phyloP scores from a whole-genome alignment of 2,329 filamentous ascomycete genomes.

The Aspergillus arachidicola region DNA sequence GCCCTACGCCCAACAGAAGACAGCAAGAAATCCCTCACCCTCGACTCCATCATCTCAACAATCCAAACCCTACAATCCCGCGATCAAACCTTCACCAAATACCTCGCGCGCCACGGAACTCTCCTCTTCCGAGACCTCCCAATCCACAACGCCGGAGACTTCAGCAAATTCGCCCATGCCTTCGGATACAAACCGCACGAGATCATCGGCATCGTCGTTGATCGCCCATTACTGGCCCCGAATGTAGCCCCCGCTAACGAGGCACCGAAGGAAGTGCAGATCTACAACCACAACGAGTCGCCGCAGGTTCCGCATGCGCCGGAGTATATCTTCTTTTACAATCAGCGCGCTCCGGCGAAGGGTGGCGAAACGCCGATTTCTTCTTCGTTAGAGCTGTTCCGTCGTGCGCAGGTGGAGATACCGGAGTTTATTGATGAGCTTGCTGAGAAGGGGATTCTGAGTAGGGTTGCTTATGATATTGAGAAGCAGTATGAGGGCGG shows the following conservation, averaged over 20 bases:
- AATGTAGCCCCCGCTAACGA: conserved; percentile 54
- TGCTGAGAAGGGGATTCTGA: conserved; percentile 50
- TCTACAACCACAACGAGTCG: conserved; percentile 57
- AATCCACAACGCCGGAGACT: conserved; percentile 49
- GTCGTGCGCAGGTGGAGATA: conserved; percentile 49
- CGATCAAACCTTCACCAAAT: conserved; percentile 41
- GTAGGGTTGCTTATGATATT: conserved; percentile 46
- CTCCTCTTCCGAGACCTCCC: conserved; percentile 52
- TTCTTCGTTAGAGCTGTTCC: conserved; percentile 52
- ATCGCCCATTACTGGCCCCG: conserved; percentile 47
- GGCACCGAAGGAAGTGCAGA: conserved; percentile 50
- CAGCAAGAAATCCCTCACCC: conserved; percentile 22
- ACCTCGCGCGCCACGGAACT: conserved; percentile 49
- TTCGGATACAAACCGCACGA: conserved; percentile 54
- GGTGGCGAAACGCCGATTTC: conserved; percentile 52
- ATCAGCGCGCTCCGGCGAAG: conserved; percentile 38
- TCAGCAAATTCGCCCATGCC: conserved; percentile 53
- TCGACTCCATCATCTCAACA: conserved; percentile 40
- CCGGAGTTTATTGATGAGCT: conserved; percentile 50
- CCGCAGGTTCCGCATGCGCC: conserved; percentile 55
- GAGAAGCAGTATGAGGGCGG: conserved; percentile 50
- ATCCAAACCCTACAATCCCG: conserved; percentile 40
- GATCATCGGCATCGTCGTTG: conserved; percentile 55
- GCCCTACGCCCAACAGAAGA: conserved; percentile 39
- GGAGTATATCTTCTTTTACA: conserved; percentile 56